Conservation (phyloP, 495 filamentous ascomycete genomes). For the Podospora tetraspora region DNA sequence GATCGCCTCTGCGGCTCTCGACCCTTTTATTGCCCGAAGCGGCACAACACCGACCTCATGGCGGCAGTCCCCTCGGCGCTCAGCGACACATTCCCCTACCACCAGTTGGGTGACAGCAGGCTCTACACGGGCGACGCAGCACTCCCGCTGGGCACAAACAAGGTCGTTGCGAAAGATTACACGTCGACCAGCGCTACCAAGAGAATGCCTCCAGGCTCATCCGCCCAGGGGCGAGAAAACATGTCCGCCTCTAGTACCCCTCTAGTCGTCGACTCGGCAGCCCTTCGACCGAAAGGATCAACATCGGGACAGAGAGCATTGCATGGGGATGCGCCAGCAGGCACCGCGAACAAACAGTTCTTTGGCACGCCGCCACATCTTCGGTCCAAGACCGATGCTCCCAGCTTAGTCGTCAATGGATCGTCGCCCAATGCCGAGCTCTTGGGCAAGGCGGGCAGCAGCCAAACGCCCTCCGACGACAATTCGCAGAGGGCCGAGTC, state of each 20-base stretch:
- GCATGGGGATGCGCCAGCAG: background rate
- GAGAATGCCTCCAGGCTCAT: background rate
- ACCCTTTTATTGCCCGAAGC: background rate
- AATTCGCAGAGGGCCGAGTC: constrained; percentile 55
- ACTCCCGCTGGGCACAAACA: background rate
- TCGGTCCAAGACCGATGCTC: constrained; percentile 33
- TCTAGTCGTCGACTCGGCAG: background rate
- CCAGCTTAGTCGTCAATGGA: constrained; percentile 49
- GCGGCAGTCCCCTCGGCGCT: constrained; percentile 36
- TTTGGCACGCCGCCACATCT: constrained; percentile 37
- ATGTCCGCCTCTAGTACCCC: background rate
- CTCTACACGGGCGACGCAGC: background rate
- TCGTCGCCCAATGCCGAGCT: constrained; percentile 31
- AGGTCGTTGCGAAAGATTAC: background rate
- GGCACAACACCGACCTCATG: constrained; percentile 13
- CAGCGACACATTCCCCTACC: constrained; percentile 27
- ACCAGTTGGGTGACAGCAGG: background rate
- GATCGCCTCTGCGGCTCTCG: background rate
- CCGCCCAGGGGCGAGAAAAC: background rate
- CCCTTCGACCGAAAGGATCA: background rate
- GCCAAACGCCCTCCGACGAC: constrained; percentile 42
- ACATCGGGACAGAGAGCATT: background rate
- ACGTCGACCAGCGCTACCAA: background rate
- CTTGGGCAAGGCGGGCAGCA: constrained; percentile 32
- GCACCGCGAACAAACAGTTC: constrained; percentile 24